Evolutionary conservation across 129 eudicot genomes (phyloP).

Genomic region (Pittosporum tobira): DNA sequence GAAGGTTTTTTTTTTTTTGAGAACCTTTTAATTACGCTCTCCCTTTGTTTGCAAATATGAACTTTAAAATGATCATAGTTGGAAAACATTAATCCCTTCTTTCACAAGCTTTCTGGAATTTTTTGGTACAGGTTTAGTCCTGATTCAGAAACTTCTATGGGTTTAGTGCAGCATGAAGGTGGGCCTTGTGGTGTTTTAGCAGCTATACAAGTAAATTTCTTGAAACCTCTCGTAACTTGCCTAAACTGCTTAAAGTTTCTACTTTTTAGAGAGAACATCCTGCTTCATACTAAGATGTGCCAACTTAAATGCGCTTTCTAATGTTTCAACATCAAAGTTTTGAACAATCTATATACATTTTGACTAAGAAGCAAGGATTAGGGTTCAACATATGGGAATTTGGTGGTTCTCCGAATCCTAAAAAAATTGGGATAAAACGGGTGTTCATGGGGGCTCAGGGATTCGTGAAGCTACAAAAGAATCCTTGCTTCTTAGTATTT

Average conservation of each 20-base stretch:
- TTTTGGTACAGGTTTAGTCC: conserved; percentile 68
- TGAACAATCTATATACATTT: too few species aligned
- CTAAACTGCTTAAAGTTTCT: neutral
- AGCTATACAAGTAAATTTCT: conserved; percentile 72
- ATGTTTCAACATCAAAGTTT: neutral
- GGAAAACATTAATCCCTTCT: neutral
- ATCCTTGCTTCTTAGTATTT: too few species aligned
- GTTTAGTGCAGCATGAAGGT: conserved; percentile 99
- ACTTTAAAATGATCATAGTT: neutral
- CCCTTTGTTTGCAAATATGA: neutral
- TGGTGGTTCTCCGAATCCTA: too few species aligned
- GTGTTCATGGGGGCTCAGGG: too few species aligned
- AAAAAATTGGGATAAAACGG: too few species aligned
- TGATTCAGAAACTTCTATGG: conserved; percentile 97
- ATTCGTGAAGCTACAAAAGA: too few species aligned
- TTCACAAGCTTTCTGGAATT: neutral
- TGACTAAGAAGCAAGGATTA: too few species aligned
- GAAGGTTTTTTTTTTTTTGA: too few species aligned
- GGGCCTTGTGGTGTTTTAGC: conserved; percentile 99
- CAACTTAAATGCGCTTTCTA: neutral
- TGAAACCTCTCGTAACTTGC: conserved; percentile 19
- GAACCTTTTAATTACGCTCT: neutral
- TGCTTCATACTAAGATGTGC: neutral
- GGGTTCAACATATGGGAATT: too few species aligned
- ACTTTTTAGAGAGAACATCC: neutral